A percentile compares a stretch with the other conserved stretches of the same genome.
Evolutionary conservation across 352 stramenopile species (phyloP).

Genomic region (Phytopythium aichiense): DNA sequence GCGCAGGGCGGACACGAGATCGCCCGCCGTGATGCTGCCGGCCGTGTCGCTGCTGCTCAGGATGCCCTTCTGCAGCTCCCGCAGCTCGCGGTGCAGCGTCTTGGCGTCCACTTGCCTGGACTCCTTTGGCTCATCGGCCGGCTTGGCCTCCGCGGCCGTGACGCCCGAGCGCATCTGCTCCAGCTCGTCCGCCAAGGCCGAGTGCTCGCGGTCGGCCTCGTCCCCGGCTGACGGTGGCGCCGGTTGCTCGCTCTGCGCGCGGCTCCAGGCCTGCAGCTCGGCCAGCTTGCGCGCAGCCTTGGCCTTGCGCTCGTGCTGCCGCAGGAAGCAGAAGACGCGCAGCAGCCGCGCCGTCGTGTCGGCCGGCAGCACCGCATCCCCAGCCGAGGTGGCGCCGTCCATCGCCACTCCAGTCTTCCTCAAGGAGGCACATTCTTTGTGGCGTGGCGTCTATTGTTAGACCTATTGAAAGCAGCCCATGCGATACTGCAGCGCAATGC

Average conservation of each 20-base stretch:
- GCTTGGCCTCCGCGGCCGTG: not conserved
- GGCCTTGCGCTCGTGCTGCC: slow-evolving; percentile 55
- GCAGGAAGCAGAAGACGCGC: slow-evolving; percentile 48
- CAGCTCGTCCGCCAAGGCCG: slow-evolving; percentile 23
- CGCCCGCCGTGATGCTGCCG: slow-evolving; percentile 30
- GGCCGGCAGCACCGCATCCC: slow-evolving; percentile 23
- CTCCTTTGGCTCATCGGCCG: not conserved
- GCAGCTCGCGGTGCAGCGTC: slow-evolving; percentile 30
- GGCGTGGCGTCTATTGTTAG: too few species aligned
- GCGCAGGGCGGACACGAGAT: slow-evolving; percentile 46
- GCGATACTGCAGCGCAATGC: too few species aligned
- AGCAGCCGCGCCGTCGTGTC: slow-evolving; percentile 44
- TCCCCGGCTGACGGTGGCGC: not conserved
- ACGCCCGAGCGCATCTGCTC: slow-evolving; percentile 13
- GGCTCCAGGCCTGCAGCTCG: slow-evolving; percentile 26
- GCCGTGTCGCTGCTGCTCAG: slow-evolving; percentile 28
- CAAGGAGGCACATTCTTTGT: too few species aligned
- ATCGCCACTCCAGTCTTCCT: too few species aligned
- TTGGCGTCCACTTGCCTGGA: not conserved
- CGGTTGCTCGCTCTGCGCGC: slow-evolving; percentile 1
- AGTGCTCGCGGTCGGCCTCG: slow-evolving; percentile 12
- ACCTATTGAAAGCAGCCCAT: too few species aligned
- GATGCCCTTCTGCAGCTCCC: slow-evolving; percentile 43
- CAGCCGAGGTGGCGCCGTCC: not conserved
- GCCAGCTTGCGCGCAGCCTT: slow-evolving; percentile 27